phyloP scores from a whole-genome alignment of 305 asterid genomes.

The Ilex paraguariensis region DNA sequence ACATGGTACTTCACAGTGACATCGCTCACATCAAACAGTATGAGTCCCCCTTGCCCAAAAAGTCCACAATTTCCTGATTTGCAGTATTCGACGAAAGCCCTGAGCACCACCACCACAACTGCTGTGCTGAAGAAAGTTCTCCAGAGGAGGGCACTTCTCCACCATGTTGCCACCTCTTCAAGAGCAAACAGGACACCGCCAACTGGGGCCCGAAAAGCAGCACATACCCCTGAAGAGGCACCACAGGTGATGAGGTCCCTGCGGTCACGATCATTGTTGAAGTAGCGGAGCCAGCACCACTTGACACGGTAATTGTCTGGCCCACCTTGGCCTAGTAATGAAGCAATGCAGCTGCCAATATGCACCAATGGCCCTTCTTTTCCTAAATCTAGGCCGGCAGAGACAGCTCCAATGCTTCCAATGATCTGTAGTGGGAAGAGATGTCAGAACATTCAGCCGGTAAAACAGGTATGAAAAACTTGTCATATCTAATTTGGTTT shows the following conservation, averaged over 20 bases:
- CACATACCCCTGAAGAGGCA: constrained; percentile 87
- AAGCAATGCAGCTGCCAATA: constrained; percentile 84
- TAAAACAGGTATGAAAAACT: constrained; percentile 2
- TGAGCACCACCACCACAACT: constrained; percentile 85
- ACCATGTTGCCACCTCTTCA: constrained; percentile 98
- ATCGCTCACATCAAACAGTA: constrained; percentile 92
- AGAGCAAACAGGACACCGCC: constrained; percentile 91
- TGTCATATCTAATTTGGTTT: too few relatives aligned
- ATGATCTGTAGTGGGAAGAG: constrained; percentile 41
- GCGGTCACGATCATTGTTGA: constrained; percentile 43
- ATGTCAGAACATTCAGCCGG: constrained; percentile 5
- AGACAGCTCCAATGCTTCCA: constrained; percentile 92
- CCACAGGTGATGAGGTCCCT: constrained; percentile 75
- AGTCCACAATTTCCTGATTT: constrained; percentile 73
- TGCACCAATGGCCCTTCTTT: constrained; percentile 93
- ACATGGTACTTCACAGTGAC: constrained; percentile 59
- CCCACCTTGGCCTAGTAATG: constrained; percentile 80
- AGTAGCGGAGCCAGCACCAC: constrained; percentile 87
- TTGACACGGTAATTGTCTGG: constrained; percentile 63
- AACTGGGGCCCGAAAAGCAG: constrained; percentile 92
- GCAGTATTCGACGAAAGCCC: constrained; percentile 76
- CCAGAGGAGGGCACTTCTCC: constrained; percentile 98
- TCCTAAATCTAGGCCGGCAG: constrained; percentile 87
- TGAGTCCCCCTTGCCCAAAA: constrained; percentile 84
- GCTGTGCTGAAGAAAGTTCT: constrained; percentile 93